Evolutionary conservation across 2,329 filamentous ascomycete species (phyloP), one percentile per base, ranked within the genome.

Genomic region (Beauveria bassiana): DNA sequence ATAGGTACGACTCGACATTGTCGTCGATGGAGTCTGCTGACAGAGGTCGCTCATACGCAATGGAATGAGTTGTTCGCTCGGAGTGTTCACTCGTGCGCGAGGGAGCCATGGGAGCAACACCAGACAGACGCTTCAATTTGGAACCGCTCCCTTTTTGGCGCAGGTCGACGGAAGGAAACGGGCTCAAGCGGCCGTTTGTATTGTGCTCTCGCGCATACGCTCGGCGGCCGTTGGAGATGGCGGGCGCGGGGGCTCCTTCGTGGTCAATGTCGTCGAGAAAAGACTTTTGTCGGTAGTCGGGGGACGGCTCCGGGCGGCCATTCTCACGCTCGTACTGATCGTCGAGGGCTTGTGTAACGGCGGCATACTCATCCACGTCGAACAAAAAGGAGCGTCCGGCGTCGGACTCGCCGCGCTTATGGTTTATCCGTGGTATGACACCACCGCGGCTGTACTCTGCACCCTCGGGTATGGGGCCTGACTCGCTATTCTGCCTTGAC

Each of bases 1-100:
- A 86, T 7, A 98, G 79, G 70, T 96, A 99, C 2, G 87, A 85
- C 61, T 92, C 86, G 1, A 99, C 92, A 1, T 91, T 91, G 69
- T 93, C 84, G 66, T 97, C 93, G 47, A 98, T 85, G 0, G 93
- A 96, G 73, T 97, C 93, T 8, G 88, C 83, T 62, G 91, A 96
- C 16, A 81, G 82, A 1, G 90, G 90, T 10, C 91, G 83, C 68
- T 92, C 90, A 63, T 91, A 88, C 1, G 82, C 79, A 16, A 82
- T 74, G 0, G 81, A 74, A 38, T 69, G 68, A 14, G 62, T 70
- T 22, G 64, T 46, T 0, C 70, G 66, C 5, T 74, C 73, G 0
- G 68, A 67, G 1, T 66, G 63, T 14, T 69, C 67, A 28, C 68
- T 70, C 34, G 64, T 62, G 40, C 68, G 67, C 24, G 82, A 73